Conservation (phyloP, 202 grass and related monocot species). For the Saccharum hybrid region DNA sequence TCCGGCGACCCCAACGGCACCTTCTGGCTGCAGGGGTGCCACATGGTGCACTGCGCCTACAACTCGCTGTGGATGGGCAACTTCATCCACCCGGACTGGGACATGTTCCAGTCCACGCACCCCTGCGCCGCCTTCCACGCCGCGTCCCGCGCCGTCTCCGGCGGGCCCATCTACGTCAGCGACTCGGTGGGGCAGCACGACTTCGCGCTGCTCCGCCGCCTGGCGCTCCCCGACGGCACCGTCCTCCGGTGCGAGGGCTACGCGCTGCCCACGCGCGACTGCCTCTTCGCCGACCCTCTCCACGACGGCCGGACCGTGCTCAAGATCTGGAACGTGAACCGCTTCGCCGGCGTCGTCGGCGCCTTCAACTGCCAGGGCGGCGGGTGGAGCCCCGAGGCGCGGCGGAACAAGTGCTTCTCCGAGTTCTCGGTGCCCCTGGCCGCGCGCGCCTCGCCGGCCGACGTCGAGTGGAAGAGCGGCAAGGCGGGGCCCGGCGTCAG, state of each 20-base stretch:
- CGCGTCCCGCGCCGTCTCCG: slow-evolving; percentile 89
- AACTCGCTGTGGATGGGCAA: slow-evolving; percentile 92
- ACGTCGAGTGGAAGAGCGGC: slow-evolving; percentile 74
- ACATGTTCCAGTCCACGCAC: slow-evolving; percentile 99
- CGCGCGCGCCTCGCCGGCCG: slow-evolving; percentile 44
- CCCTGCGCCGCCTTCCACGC: slow-evolving; percentile 89
- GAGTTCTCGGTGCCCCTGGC: slow-evolving; percentile 63
- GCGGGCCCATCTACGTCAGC: slow-evolving; percentile 81
- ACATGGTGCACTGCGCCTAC: slow-evolving; percentile 99
- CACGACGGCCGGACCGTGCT: slow-evolving; percentile 77
- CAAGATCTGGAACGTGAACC: slow-evolving; percentile 89
- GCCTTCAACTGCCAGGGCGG: slow-evolving; percentile 95
- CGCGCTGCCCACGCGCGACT: slow-evolving; percentile 80
- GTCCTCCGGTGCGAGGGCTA: slow-evolving; percentile 69
- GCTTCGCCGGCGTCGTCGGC: slow-evolving; percentile 73
- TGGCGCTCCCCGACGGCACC: slow-evolving; percentile 75
- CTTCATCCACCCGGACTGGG: slow-evolving; percentile 98
- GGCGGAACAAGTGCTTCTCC: slow-evolving; percentile 62
- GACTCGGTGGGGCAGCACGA: slow-evolving; percentile 81
- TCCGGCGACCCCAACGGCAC: slow-evolving; percentile 94
- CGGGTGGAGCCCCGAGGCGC: slow-evolving; percentile 77
- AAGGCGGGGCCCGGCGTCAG: slow-evolving; percentile 24
- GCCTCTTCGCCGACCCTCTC: slow-evolving; percentile 75
- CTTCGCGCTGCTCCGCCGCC: slow-evolving; percentile 64
- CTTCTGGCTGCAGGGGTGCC: slow-evolving; percentile 94